A percentile compares a stretch with the other conserved stretches of the same genome.
phyloP scores from a whole-genome alignment of 768 basidiomycete species.

The Agaricus blazei region DNA sequence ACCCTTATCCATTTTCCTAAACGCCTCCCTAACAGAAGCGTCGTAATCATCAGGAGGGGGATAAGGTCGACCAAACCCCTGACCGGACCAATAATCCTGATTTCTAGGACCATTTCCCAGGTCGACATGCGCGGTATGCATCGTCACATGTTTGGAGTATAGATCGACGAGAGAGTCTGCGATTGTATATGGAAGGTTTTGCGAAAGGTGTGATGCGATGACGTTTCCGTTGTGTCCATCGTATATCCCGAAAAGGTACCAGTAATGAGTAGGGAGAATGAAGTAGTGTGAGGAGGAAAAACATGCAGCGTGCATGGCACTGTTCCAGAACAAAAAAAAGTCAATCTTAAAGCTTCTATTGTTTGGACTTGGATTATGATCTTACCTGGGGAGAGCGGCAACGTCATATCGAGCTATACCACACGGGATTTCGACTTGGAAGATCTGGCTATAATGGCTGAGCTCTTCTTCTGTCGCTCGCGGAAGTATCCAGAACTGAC shows the following conservation, averaged over 20 bases:
- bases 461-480: background rate
- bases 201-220: constrained; percentile 26
- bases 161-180: constrained; percentile 20
- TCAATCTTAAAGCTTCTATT: background rate
- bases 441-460: background rate
- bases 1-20: constrained; percentile 34
- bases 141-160: constrained; percentile 13
- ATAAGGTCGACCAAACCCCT: constrained; percentile 10
- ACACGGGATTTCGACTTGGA: background rate
- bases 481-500: background rate
- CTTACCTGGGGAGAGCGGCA: background rate
- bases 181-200: constrained; percentile 25
- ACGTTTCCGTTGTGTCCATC: constrained; percentile 28
- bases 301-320: background rate
- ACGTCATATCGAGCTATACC: constrained; percentile 5
- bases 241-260: constrained; percentile 22
- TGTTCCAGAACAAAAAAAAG: no score
- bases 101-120: constrained; percentile 1
- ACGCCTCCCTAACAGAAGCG: constrained; percentile 29
- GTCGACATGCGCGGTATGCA: constrained; percentile 13
- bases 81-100: constrained; percentile 1
- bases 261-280: constrained; percentile 15
- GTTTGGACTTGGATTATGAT: no score
- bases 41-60: constrained; percentile 28
- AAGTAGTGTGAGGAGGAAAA: constrained; percentile 5